phyloP scores from a whole-genome alignment of 352 stramenopile genomes.

The Globisporangium takayamanum region DNA sequence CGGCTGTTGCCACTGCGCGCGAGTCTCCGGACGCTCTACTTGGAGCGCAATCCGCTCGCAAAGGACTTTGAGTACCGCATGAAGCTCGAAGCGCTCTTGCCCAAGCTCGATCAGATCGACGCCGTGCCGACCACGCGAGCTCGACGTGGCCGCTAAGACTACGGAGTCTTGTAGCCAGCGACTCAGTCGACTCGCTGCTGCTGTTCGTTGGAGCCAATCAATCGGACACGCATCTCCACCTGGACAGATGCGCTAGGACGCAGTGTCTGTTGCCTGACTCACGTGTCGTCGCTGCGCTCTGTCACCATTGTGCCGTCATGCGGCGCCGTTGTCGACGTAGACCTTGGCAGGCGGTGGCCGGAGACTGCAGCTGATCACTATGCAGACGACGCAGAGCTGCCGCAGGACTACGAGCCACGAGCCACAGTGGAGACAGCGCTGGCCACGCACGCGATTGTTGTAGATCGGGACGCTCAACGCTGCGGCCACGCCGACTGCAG shows the following conservation, averaged over 20 bases:
- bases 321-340: slow-evolving; percentile 36
- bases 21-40: slow-evolving; percentile 89
- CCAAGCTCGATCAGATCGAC: slow-evolving; percentile 94
- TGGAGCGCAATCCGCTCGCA: slow-evolving; percentile 94
- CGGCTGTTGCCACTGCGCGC: slow-evolving; percentile 66
- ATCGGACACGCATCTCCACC: neutral
- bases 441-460: slow-evolving; percentile 33
- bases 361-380: slow-evolving; percentile 48
- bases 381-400: slow-evolving; percentile 43
- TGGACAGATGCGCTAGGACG: neutral
- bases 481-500: slow-evolving; percentile 11
- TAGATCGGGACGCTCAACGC: slow-evolving; percentile 45
- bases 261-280: neutral
- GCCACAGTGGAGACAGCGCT: slow-evolving; percentile 58
- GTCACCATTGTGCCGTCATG: slow-evolving; percentile 14
- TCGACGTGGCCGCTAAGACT: slow-evolving; percentile 20
- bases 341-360: slow-evolving; percentile 45
- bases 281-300: slow-evolving; percentile 6
- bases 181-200: neutral
- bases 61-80: slow-evolving; percentile 94
- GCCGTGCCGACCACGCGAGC: slow-evolving; percentile 68
- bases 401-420: slow-evolving; percentile 61
- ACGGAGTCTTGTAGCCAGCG: neutral
- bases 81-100: slow-evolving; percentile 85
- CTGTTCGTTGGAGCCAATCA: neutral